These are phyloP conservation scores for Fusarium buxicola DNA, from an alignment of 2,329 filamentous ascomycete species.

Conservation along the genomic window DNA sequence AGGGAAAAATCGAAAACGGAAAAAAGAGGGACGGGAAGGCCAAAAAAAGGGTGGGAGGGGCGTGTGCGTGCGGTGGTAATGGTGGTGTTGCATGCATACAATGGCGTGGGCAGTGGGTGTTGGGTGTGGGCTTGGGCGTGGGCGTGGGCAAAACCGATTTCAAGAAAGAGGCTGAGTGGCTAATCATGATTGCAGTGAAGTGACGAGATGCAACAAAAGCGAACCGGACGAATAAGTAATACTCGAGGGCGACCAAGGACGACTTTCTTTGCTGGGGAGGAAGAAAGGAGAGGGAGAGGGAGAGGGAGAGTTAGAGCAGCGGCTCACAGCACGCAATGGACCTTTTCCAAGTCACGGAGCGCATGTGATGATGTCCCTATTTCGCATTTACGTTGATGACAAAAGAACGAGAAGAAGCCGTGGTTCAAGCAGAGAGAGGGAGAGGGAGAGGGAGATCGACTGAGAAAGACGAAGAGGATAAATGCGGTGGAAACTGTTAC, in stretches of 20 bases:
- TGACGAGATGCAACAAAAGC: constrained; percentile 24
- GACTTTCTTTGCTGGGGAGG: constrained; percentile 8
- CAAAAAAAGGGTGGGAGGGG: constrained; percentile 34
- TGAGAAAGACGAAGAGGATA: constrained; percentile 22
- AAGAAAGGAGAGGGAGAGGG: constrained; percentile 23
- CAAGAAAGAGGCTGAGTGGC: constrained; percentile 26
- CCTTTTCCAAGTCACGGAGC: constrained; percentile 13
- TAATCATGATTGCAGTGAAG: constrained; percentile 31
- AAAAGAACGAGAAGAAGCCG: constrained; percentile 18
- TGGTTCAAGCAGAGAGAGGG: constrained; percentile 20
- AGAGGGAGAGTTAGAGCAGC: constrained; percentile 8
- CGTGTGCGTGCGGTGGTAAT: constrained; percentile 29
- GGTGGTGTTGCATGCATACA: constrained; percentile 38
- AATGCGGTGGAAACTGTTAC: constrained; percentile 12
- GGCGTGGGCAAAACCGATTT: constrained; percentile 4
- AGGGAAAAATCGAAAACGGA: constrained; percentile 15
- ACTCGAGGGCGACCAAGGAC: constrained; percentile 23
- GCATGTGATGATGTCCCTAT: constrained; percentile 27
- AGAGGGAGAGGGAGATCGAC: constrained; percentile 22
- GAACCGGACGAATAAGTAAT: constrained; percentile 14
- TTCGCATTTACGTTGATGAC: constrained; percentile 13
- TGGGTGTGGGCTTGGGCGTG: constrained; percentile 1
- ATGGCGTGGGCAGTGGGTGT: constrained; percentile 36
- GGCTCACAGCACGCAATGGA: constrained; percentile 31
- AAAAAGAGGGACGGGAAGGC: constrained; percentile 33